Evolutionary conservation across 306 rosid genomes (phyloP).

Genomic region (Prunus salicina): DNA sequence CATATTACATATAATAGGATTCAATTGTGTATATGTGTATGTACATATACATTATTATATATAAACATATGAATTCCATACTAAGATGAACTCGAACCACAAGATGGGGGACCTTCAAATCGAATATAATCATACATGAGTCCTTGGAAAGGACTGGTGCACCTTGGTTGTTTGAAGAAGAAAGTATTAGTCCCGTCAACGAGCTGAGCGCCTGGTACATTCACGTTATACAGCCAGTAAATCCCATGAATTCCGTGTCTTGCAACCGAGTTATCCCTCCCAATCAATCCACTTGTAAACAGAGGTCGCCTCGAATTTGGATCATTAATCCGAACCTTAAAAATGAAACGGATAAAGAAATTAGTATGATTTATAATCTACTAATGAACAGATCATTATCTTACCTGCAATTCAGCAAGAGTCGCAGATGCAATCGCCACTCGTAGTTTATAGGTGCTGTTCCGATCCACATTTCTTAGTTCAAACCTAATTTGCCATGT

Average conservation of each 20-base stretch:
- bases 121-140: constrained; percentile 92
- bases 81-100: constrained; percentile 11
- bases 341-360: background rate
- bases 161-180: constrained; percentile 72
- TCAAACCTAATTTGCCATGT: constrained; percentile 88
- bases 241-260: constrained; percentile 96
- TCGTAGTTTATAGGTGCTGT: constrained; percentile 58
- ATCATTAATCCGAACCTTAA: constrained; percentile 72
- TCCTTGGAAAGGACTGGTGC: constrained; percentile 70
- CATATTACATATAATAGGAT: background rate
- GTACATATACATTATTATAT: background rate
- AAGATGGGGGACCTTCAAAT: constrained; percentile 61
- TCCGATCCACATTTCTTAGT: constrained; percentile 42
- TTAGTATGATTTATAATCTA: background rate
- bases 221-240: constrained; percentile 61
- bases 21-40: background rate
- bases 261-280: constrained; percentile 87
- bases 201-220: constrained; percentile 41
- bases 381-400: no score
- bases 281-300: constrained; percentile 85
- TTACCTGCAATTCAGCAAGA: constrained; percentile 79
- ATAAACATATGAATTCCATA: background rate
- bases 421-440: constrained; percentile 87
- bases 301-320: constrained; percentile 52
- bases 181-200: constrained; percentile 71